These are phyloP conservation scores for Euphorbia tirucalli DNA, from an alignment of 345 rosid genomes.

Conservation along the genomic window DNA sequence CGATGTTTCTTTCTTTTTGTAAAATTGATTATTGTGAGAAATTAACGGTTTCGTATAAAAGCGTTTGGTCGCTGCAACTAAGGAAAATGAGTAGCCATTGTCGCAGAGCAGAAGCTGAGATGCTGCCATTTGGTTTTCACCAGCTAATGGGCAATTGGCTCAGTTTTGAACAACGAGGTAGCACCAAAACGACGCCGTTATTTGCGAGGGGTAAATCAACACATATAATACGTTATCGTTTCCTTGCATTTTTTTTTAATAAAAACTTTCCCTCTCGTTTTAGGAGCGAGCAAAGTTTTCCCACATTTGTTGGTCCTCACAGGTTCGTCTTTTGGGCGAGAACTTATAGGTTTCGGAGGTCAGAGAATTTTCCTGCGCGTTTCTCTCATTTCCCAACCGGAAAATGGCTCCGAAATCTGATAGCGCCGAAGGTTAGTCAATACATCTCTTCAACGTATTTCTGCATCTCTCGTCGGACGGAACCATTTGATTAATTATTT, in stretches of 20 bases:
- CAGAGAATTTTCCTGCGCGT: conserved; percentile 56
- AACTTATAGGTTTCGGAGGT: background rate
- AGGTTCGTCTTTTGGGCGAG: background rate
- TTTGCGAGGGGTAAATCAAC: background rate
- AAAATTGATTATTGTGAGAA: background rate
- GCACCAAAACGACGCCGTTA: background rate
- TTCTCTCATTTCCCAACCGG: conserved; percentile 17
- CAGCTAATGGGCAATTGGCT: conserved; percentile 13
- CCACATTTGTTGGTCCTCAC: no score
- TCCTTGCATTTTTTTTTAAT: background rate
- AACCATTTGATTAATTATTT: background rate
- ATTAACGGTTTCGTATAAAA: conserved; percentile 12
- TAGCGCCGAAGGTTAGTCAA: conserved; percentile 55
- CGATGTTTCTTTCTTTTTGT: conserved; percentile 5
- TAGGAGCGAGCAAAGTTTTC: no score
- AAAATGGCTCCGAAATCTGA: conserved; percentile 81
- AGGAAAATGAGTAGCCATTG: conserved; percentile 13
- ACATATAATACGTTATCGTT: background rate
- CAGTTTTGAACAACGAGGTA: conserved; percentile 2
- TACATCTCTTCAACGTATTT: background rate
- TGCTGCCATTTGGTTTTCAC: conserved; percentile 1
- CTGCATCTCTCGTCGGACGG: background rate
- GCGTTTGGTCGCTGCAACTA: background rate
- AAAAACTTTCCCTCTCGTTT: background rate
- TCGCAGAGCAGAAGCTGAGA: conserved; percentile 17